A percentile compares a stretch with the other conserved stretches of the same genome.
Conservation (phyloP, 1,284 basidiomycete genomes). For the Ustilago bromivora region DNA sequence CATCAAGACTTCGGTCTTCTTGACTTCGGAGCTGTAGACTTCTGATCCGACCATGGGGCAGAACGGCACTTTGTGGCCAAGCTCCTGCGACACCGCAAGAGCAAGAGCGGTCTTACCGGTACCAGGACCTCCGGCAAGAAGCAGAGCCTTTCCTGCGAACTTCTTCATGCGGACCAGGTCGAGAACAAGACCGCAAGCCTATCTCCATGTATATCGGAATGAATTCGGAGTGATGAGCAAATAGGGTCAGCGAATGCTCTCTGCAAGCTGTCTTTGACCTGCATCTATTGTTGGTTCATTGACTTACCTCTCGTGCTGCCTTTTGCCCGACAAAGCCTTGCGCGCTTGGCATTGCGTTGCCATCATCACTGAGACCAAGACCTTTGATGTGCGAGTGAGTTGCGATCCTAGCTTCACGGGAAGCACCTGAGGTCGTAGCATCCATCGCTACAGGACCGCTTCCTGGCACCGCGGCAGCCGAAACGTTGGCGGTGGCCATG, state of each 20-base stretch:
- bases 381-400: slow-evolving; percentile 96
- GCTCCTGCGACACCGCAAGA: slow-evolving; percentile 90
- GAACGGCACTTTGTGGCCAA: slow-evolving; percentile 94
- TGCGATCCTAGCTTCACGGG: slow-evolving; percentile 75
- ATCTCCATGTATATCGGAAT: background rate
- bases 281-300: background rate
- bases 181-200: slow-evolving; percentile 87
- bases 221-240: background rate
- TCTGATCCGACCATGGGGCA: slow-evolving; percentile 98
- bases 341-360: slow-evolving; percentile 76
- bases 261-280: slow-evolving; percentile 70
- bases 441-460: slow-evolving; percentile 43
- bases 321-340: slow-evolving; percentile 93
- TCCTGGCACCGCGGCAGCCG: slow-evolving; percentile 31
- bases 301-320: slow-evolving; percentile 80
- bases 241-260: background rate
- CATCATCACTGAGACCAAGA: slow-evolving; percentile 88
- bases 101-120: slow-evolving; percentile 97
- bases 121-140: slow-evolving; percentile 89
- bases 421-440: slow-evolving; percentile 30
- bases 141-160: slow-evolving; percentile 88
- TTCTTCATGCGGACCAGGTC: slow-evolving; percentile 89
- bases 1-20: slow-evolving; percentile 98
- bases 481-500: slow-evolving; percentile 34
- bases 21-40: slow-evolving; percentile 96